A percentile compares a stretch with the other conserved stretches of the same genome.
phyloP scores from a whole-genome alignment of 345 rosid genomes.

The Triadica sebifera region DNA sequence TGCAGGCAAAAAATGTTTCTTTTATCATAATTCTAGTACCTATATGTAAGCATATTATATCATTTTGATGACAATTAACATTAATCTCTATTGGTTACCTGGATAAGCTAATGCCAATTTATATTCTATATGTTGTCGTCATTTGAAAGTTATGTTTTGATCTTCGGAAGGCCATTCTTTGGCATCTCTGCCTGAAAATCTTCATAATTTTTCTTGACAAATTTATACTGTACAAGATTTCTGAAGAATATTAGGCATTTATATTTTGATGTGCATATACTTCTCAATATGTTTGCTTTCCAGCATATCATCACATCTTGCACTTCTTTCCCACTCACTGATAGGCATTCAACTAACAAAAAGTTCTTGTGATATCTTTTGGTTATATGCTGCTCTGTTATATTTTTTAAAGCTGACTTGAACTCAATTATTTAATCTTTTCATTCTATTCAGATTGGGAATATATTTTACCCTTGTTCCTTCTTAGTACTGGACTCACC shows the following conservation, averaged over 20 bases:
- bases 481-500: slow-evolving; percentile 91
- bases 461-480: slow-evolving; percentile 85
- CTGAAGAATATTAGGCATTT: background rate
- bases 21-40: background rate
- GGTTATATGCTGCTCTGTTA: background rate
- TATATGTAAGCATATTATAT: background rate
- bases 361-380: background rate
- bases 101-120: background rate
- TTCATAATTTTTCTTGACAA: no score
- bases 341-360: background rate
- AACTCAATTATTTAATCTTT: slow-evolving; percentile 2
- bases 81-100: no score
- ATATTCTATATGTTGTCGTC: background rate
- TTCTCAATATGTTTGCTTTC: background rate
- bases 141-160: background rate
- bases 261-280: background rate
- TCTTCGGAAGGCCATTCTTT: background rate
- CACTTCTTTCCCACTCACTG: background rate
- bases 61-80: no score
- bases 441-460: slow-evolving; percentile 62
- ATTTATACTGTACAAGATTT: background rate
- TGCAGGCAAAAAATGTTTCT: background rate
- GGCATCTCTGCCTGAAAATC: background rate
- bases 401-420: slow-evolving; percentile 7
- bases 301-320: background rate